Base-by-base conservation (phyloP, 1,284 basidiomycete genomes). In the Fomitopsis palustris region DNA sequence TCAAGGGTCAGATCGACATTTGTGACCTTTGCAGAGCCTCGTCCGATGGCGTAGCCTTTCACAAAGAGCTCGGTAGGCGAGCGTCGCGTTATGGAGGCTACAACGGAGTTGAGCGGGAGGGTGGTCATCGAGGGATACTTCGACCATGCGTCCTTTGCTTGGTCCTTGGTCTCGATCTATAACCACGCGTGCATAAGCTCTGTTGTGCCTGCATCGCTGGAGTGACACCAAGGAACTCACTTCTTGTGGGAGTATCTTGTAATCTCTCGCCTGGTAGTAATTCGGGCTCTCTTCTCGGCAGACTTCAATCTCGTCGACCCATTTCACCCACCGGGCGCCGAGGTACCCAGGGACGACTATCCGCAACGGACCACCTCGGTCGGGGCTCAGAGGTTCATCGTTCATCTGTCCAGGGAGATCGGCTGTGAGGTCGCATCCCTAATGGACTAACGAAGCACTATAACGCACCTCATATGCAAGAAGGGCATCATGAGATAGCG, bases 281-380 rank as follows among this genome's bases (percentile, higher is more conserved):
- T 86, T 88, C 19, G 78, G 77, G 1, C 84, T 86, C 69, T 89
- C 86, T 10, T 73, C 66, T 0, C 70, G 57, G 5, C 83, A 81
- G 56, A 88, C 65, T n/a, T 75, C 73, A 63, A 89, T 82, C 2
- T 74, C 81, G 63, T 88, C 85, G 0, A 90, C 73, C 89, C 89
- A 92, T 75, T 92, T 91, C 16, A 90, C 87, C 86, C 88, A 90
- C 17, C 89, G 82, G n/a, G 87, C 90, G 10, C 88, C 89, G 14
- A 85, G 78, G 65, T 81, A 85, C 1, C 90, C 88, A 0, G 90
- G 89, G 1, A 87, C 83, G 43, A 91, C 82, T 2, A 87, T 72
- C 8, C 90, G 81, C n/a, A 91, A 65, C 0, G 89, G 89, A 5
- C 81, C 86, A 0, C 89, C 90, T 57, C 88, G 88, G 53, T 85